These are phyloP conservation scores for Skeletonema potamos DNA, from an alignment of 108 stramenopile species.

Conservation along the genomic window DNA sequence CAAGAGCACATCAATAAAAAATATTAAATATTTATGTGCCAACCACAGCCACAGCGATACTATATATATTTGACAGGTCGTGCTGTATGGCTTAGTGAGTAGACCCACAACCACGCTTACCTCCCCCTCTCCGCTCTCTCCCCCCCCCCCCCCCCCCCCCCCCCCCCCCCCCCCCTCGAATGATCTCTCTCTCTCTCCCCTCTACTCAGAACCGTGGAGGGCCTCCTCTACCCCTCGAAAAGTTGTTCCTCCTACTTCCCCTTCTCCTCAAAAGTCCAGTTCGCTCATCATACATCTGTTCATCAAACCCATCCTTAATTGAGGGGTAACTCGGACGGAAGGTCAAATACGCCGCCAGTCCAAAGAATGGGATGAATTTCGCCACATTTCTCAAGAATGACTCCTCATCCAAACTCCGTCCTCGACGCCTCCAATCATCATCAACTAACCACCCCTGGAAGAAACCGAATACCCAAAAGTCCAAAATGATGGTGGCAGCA, in stretches of 20 bases:
- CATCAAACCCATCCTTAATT: constrained; percentile 23
- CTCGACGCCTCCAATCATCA: constrained; percentile 81
- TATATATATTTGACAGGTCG: background rate
- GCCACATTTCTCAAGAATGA: constrained; percentile 46
- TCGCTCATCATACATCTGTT: constrained; percentile 8
- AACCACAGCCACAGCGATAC: background rate
- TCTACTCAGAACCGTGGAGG: background rate
- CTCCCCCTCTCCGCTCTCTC: too few relatives aligned
- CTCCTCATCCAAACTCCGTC: constrained; percentile 43
- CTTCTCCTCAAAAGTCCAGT: constrained; percentile 8
- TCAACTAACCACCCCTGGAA: constrained; percentile 91
- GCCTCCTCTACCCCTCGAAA: background rate
- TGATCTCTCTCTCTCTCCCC: too few relatives aligned
- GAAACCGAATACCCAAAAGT: constrained; percentile 77
- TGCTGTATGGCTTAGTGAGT: background rate
- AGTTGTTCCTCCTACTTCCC: background rate
- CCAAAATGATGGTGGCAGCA: constrained; percentile 80
- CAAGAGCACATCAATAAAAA: background rate
- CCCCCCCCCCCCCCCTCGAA: too few relatives aligned
- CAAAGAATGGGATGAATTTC: constrained; percentile 84
- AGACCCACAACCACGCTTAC: too few relatives aligned
- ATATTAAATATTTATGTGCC: background rate
- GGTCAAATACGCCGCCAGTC: constrained; percentile 74
- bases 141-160: too few relatives aligned
- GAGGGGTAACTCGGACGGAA: constrained; percentile 52